Base-by-base conservation (phyloP, 257 asterid species). In the Verbascum thapsus region DNA sequence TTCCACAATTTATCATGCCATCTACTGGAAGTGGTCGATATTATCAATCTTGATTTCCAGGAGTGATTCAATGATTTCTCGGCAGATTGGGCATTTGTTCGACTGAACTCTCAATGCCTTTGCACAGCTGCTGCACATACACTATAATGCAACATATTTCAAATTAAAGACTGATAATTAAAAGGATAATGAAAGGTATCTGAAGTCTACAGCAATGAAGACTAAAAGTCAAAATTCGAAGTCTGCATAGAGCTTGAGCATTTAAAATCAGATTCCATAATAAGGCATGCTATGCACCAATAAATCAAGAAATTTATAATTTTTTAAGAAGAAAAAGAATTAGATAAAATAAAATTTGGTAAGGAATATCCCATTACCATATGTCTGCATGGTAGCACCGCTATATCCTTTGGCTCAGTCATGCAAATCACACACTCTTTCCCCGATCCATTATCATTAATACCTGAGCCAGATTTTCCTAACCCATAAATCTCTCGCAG, bases 371-470 rank as follows among this genome's bases (percentile, higher is more conserved):
- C 12, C 17, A 79, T 75, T 74, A 87, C 95, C 89, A 84, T 74
- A 73, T 87, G 95, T 67, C 91, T 79, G 81, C 95, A 87, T n/a
- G 95, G 95, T 58, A 88, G 82, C 58, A 88, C 81, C 1, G 87
- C 83, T 30, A 86, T 81, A 58, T 83, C 90, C 76, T 82, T 82
- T 11, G 84, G 95, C 66, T 88, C 86, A 13, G 88, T 77, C 87
- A 88, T 76, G 86, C 96, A 88, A 50, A 88, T 78, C 47, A 88
- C 85, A 32, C 96, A 88, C 10, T 88, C 94, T 72, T 81, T 85
- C 62, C 88, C 94, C 1, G 83, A 70, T 30, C 78, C 88, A 58
- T 54, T 78, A 22, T 76, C 84, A 16, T 63, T 72, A 53, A 61
- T 67, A 41, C 75, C 75, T 0, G 65, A 65, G 44, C 78, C 73